Evolutionary conservation across 2,329 filamentous ascomycete genomes (phyloP), one percentile per base, ranked within the genome.

Genomic region (Colletotrichum gloeosporioides): DNA sequence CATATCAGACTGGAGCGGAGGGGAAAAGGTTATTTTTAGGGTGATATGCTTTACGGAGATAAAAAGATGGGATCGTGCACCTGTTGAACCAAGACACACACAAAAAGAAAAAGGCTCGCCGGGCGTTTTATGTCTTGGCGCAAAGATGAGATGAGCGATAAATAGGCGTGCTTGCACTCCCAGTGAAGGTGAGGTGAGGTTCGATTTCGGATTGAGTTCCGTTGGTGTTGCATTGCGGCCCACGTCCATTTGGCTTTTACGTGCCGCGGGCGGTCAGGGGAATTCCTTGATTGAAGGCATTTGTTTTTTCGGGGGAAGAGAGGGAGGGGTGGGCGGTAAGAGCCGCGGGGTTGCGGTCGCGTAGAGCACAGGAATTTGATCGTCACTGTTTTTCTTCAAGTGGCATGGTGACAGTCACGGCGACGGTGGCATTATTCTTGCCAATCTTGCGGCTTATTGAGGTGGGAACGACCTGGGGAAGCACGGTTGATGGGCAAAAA

Each of bases 201-300:
- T 53, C 25, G n/a, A 18, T 36, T 16, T 49, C 69, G 63, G 73
- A 76, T 63, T 76, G 69, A 57, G 44, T 57, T 76, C 73, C 57
- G 63, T 57, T 69, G 64, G 32, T 53, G 69, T 73, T 73, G 70
- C 44, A 59, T 22, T 66, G 44, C 16, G 44, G 44, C 44, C 63
- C 13, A 29, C 63, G 31, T 53, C 27, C 39, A 39, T 53, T 22
- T 53, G 44, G n/a, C 44, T 53, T 22, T 22, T 22, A 13, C 44
- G n/a, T 22, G n/a, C 44, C 44, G 44, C 44, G 44, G 44, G 44
- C n/a, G 44, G 44, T 22, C n/a, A 53, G 44, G 44, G 44, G 44
- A 8, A 0, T 53, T 53, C 44, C 44, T 53, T 53, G 44, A 22
- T 22, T 7, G n/a, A 22, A 3, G 44, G 44, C 44, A 22, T 53